Percentiles rank a stretch among this genome's conserved stretches.
phyloP scores from a whole-genome alignment of 1,139 yeast genomes.

The Entelexis paramagnoliae region DNA sequence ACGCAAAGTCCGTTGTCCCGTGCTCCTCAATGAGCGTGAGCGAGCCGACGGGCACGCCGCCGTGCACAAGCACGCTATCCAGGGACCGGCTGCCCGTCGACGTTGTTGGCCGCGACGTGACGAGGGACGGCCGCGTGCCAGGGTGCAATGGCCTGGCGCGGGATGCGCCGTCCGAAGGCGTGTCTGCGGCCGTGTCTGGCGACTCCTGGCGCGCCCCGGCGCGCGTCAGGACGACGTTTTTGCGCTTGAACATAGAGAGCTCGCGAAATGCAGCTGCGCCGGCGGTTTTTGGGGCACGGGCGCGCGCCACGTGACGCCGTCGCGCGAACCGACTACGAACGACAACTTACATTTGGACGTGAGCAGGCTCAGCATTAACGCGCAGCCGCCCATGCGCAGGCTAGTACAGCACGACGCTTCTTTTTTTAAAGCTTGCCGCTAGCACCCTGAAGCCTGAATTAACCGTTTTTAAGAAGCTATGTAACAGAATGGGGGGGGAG shows the following conservation, averaged over 20 bases:
- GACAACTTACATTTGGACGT: too few relatives aligned
- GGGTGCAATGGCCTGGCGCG: conserved; percentile 9
- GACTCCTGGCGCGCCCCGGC: not conserved
- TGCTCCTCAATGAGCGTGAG: conserved; percentile 67
- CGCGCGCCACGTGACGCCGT: not conserved
- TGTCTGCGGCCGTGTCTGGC: not conserved
- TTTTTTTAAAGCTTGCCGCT: too few relatives aligned
- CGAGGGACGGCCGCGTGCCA: conserved; percentile 63
- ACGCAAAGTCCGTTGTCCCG: conserved; percentile 81
- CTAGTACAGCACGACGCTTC: too few relatives aligned
- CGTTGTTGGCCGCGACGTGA: conserved; percentile 62
- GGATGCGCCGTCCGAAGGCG: not conserved
- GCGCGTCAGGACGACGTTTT: conserved; percentile 14
- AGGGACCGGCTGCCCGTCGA: conserved; percentile 71
- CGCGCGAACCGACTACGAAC: not conserved
- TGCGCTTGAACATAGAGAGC: conserved; percentile 15
- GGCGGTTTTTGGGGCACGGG: not conserved
- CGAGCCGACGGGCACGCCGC: conserved; percentile 73
- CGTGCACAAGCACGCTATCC: conserved; percentile 67
- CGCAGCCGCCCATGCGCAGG: too few relatives aligned
- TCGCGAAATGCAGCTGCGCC: too few relatives aligned
- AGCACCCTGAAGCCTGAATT: too few relatives aligned
- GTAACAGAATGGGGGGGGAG: too few relatives aligned
- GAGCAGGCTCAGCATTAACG: too few relatives aligned
- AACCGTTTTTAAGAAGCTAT: not conserved